Evolutionary conservation across 257 asterid genomes (phyloP).

Genomic region (Rubia yunnanensis): DNA sequence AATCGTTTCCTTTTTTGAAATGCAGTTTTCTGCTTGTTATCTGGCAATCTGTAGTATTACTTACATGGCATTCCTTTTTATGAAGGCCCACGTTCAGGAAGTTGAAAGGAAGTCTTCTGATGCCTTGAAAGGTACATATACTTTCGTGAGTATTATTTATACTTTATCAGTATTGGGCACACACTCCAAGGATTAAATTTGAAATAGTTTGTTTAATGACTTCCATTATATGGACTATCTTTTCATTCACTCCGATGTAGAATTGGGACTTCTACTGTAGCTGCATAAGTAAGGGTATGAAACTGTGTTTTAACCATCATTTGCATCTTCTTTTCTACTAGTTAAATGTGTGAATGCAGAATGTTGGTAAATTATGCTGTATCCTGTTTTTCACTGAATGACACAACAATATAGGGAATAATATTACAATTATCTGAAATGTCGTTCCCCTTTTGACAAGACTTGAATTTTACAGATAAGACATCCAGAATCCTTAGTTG

Average conservation of each 20-base stretch:
- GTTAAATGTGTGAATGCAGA: neutral
- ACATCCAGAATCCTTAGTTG: conserved; percentile 81
- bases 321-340: neutral
- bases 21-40: neutral
- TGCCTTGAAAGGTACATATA: conserved; percentile 53
- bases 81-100: conserved; percentile 80
- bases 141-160: neutral
- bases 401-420: neutral
- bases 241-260: neutral
- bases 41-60: conserved; percentile 1
- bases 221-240: too few species aligned
- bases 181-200: neutral
- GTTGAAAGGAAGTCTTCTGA: conserved; percentile 55
- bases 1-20: neutral
- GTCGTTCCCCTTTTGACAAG: neutral
- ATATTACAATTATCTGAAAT: neutral
- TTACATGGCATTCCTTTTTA: conserved; percentile 21
- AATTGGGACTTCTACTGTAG: neutral
- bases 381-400: neutral
- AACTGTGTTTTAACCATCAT: neutral
- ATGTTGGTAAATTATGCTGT: neutral
- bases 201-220: neutral
- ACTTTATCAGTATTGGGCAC: neutral
- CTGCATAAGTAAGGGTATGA: neutral
- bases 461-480: conserved; percentile 39